Evolutionary conservation across 2,329 filamentous ascomycete species (phyloP).

Genomic region (Orbilia brochopaga): DNA sequence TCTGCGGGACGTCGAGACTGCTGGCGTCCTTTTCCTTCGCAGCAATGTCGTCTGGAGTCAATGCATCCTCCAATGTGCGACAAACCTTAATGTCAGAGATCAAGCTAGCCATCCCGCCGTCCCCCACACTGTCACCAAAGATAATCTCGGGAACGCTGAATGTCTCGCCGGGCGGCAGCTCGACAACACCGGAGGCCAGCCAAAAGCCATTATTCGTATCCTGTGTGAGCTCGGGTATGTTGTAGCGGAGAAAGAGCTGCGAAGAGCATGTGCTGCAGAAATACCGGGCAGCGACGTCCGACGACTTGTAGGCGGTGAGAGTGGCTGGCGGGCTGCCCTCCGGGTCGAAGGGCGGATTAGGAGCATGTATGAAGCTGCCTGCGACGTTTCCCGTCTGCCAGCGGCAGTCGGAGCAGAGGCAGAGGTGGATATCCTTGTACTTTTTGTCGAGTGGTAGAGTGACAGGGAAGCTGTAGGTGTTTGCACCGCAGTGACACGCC

Average conservation of each 20-base stretch:
- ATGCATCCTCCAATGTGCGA: neutral
- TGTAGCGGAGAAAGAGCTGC: conserved; percentile 17
- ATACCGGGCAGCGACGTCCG: conserved; percentile 6
- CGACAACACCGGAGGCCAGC: conserved; percentile 11
- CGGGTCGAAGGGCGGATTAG: conserved; percentile 18
- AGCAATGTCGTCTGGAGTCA: conserved; percentile 4
- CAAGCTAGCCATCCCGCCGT: conserved; percentile 32
- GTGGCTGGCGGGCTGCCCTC: neutral
- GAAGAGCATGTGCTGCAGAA: conserved; percentile 34
- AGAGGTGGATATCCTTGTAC: conserved; percentile 16
- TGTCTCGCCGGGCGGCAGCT: conserved; percentile 7
- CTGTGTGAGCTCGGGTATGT: neutral
- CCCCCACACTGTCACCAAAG: conserved; percentile 4
- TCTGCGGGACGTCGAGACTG: neutral
- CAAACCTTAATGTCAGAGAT: neutral
- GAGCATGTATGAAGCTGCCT: conserved; percentile 17
- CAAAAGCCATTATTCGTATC: conserved; percentile 8
- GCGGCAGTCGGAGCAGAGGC: conserved; percentile 25
- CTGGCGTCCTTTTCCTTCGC: neutral
- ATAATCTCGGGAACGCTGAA: conserved; percentile 11
- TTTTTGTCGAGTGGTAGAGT: conserved; percentile 12
- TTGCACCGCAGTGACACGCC: conserved; percentile 22
- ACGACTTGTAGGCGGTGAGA: conserved; percentile 6
- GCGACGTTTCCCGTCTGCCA: conserved; percentile 25
- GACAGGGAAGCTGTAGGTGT: conserved; percentile 10